phyloP scores from a whole-genome alignment of 345 rosid species.

The Cardiospermum halicacabum region DNA sequence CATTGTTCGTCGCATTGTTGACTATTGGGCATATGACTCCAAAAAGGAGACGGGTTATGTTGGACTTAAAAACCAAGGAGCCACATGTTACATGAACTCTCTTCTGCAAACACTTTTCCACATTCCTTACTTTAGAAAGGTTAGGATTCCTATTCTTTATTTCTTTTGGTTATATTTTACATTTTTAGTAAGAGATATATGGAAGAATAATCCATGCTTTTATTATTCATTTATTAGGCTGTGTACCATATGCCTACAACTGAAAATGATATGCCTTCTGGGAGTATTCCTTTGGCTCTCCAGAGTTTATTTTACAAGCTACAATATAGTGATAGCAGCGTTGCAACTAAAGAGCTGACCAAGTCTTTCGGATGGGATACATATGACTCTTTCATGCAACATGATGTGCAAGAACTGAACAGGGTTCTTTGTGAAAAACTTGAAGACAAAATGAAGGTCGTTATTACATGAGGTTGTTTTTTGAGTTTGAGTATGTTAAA shows the following conservation, averaged over 20 bases:
- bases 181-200: constrained; percentile 13
- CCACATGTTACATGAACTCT: constrained; percentile 99
- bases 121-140: constrained; percentile 97
- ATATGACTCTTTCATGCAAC: constrained; percentile 97
- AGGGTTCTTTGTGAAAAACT: constrained; percentile 93
- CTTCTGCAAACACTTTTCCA: constrained; percentile 87
- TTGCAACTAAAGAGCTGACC: constrained; percentile 92
- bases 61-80: constrained; percentile 98
- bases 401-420: constrained; percentile 96
- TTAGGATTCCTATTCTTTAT: constrained; percentile 20
- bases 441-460: constrained; percentile 99
- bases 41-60: constrained; percentile 96
- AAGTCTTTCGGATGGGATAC: constrained; percentile 99
- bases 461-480: constrained; percentile 12
- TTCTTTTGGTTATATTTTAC: not conserved
- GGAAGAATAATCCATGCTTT: constrained; percentile 11
- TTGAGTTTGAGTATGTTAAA: not conserved
- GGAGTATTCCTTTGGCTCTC: constrained; percentile 92
- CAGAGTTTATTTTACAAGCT: constrained; percentile 98
- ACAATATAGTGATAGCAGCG: constrained; percentile 87
- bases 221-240: constrained; percentile 47
- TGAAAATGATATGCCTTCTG: constrained; percentile 85
- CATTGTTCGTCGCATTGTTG: constrained; percentile 68
- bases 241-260: constrained; percentile 99
- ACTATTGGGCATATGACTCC: constrained; percentile 88